Evolutionary conservation across 208 protist species (phyloP), one percentile per base, ranked within the genome.

Genomic region (Wallacemonas sp.): DNA sequence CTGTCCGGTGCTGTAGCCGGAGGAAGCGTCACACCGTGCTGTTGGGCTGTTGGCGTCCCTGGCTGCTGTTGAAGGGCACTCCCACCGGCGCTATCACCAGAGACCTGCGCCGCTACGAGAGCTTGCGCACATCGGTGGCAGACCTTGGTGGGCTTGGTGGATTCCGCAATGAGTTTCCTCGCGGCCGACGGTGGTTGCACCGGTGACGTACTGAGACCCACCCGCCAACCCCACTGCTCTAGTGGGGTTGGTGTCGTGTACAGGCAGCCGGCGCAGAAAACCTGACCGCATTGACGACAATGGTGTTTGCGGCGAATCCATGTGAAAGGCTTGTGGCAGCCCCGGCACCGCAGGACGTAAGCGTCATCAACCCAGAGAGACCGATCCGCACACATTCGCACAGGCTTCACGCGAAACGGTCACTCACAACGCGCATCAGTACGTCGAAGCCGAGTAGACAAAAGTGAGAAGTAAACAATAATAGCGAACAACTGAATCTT

Each of bases 281-380:
- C 72, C 59, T 92, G 86, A 2, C 89, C 89, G 46, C 89, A 95
- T 38, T 82, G 66, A 0, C 89, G 73, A 63, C 89, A 95, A 63
- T 95, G 89, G 62, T 95, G 89, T 6, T 79, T 78, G 13, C 89
- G 80, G 6, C 81, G 68, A 19, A 91, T 50, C n/a, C 87, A 46
- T 0, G 71, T 79, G 59, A 95, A 95, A 55, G 65, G 68, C 27
- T 73, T 66, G 8, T 76, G 54, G 55, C 89, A 95, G 1, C 63
- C 66, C 17, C 81, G 55, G 54, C 89, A 95, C 13, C 79, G 81
- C 32, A 79, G 36, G 4, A 80, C 89, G 46, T 87, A 91, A 26
- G 66, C 66, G 65, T 95, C 89, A 17, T 88, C 83, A 13, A 95
- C 85, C 89, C 89, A 95, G 3, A 95, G 63, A 0, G 79, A 76